These are phyloP conservation scores for Pseudogymnoascus sp. DNA, from an alignment of 2,329 filamentous ascomycete genomes.

Conservation along the genomic window DNA sequence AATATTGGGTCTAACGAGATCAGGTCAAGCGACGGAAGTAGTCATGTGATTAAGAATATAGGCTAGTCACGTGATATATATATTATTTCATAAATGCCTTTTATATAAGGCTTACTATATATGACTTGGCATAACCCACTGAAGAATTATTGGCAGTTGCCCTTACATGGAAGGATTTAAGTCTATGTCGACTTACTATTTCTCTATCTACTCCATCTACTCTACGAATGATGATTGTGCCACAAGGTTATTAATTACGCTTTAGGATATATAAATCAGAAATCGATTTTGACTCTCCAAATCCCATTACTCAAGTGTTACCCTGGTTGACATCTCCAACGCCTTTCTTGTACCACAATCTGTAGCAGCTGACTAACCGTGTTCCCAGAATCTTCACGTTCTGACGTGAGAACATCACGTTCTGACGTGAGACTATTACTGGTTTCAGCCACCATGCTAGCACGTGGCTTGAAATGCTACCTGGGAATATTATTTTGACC, in stretches of 20 bases:
- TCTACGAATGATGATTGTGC: background rate
- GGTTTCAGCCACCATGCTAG: constrained; percentile 7
- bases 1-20: constrained; percentile 6
- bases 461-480: constrained; percentile 3
- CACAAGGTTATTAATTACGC: background rate
- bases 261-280: background rate
- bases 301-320: background rate
- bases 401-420: background rate
- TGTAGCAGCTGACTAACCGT: background rate
- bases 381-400: background rate
- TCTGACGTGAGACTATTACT: background rate
- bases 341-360: background rate
- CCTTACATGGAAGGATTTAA: background rate
- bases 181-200: background rate
- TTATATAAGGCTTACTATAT: background rate
- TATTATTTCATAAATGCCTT: too few relatives aligned
- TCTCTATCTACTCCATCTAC: too few relatives aligned
- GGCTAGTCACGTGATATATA: background rate
- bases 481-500: background rate
- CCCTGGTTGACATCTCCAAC: background rate
- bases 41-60: background rate
- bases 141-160: background rate
- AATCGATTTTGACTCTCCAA: background rate
- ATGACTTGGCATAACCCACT: background rate
- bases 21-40: background rate